phyloP scores from a whole-genome alignment of 1,284 basidiomycete genomes.

The Anthracocystis setariae region DNA sequence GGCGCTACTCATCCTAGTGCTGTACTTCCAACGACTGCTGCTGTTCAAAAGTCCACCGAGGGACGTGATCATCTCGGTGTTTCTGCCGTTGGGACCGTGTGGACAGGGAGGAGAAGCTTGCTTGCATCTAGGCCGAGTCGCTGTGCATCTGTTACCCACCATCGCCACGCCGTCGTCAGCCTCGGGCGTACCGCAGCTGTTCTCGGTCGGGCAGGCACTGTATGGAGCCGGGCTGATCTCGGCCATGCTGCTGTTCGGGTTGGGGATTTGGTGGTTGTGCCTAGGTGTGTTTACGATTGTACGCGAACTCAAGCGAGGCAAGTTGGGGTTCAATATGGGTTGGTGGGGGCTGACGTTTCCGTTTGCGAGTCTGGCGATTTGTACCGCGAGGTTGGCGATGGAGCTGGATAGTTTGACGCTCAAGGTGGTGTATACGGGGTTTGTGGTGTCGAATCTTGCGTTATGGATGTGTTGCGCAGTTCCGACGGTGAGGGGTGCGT shows the following conservation, averaged over 20 bases:
- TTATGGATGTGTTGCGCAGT: conserved; percentile 54
- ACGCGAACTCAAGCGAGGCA: conserved; percentile 40
- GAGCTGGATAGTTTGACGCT: conserved; percentile 54
- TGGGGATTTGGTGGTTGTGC: conserved; percentile 56
- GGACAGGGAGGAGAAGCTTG: conserved; percentile 61
- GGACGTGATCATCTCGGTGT: conserved; percentile 59
- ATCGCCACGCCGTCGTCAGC: conserved; percentile 22
- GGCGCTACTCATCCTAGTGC: conserved; percentile 51
- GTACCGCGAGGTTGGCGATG: conserved; percentile 48
- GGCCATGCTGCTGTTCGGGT: conserved; percentile 54
- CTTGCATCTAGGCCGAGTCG: conserved; percentile 52
- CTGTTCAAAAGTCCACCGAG: conserved; percentile 58
- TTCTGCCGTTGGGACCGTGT: conserved; percentile 57
- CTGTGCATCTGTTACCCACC: conserved; percentile 49
- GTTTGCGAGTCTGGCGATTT: conserved; percentile 50
- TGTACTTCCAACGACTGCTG: conserved; percentile 60
- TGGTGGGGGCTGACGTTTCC: conserved; percentile 58
- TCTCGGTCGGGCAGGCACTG: conserved; percentile 50
- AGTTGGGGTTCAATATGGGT: conserved; percentile 58
- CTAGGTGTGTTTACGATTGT: conserved; percentile 52
- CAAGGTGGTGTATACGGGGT: conserved; percentile 52
- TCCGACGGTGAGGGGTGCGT: conserved; percentile 54
- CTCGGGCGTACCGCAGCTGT: conserved; percentile 46
- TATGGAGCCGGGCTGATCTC: conserved; percentile 56
- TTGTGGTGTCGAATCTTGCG: conserved; percentile 41